Evolutionary conservation across 371 early-diverging fungal genomes (phyloP), one percentile per base, ranked within the genome.

Genomic region (Phascolomyces articulosus): DNA sequence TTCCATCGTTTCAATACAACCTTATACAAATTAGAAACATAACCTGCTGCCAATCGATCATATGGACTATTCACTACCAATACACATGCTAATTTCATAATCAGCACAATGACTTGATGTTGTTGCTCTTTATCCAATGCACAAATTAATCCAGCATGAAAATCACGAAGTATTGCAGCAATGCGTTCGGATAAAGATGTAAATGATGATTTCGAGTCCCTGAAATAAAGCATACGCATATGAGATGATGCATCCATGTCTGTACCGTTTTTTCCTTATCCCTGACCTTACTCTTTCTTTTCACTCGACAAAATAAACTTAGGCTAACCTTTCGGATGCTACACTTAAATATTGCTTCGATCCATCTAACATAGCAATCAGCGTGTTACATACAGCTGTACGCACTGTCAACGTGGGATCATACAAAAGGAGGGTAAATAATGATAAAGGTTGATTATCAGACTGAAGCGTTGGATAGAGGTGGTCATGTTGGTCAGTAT

Each of bases 291-390:
- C n/a, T n/a, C n/a, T n/a, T n/a, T n/a, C n/a, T n/a, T n/a, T n/a
- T n/a, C n/a, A n/a, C n/a, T n/a, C n/a, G n/a, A n/a, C n/a, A n/a
- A n/a, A n/a, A n/a, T n/a, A n/a, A n/a, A n/a, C n/a, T 7, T 27
- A 11, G 13, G 40, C 18, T 29, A 71, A 84, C 86, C 83, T 72
- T 59, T 84, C 88, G 47, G 80, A 80, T 1, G 91, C 91, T 31
- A 87, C 71, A 28, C 84, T 75, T 6, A 91, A 64, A 60, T 88
- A 91, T 47, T 83, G 80, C 29, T 83, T 85, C 3, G 88, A 83
- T 8, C 83, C 85, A 65, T 85, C 81, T 3, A 89, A 61, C 64
- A 91, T 82, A 7, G 87, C 68, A n/a, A 74, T 73, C 10, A 91
- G 57, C 0, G 79, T 77, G 47, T 79, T 76, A 53, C 83, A 83